These are phyloP conservation scores for Puya raimondii DNA, from an alignment of 176 grass and related monocot species.

Conservation along the genomic window DNA sequence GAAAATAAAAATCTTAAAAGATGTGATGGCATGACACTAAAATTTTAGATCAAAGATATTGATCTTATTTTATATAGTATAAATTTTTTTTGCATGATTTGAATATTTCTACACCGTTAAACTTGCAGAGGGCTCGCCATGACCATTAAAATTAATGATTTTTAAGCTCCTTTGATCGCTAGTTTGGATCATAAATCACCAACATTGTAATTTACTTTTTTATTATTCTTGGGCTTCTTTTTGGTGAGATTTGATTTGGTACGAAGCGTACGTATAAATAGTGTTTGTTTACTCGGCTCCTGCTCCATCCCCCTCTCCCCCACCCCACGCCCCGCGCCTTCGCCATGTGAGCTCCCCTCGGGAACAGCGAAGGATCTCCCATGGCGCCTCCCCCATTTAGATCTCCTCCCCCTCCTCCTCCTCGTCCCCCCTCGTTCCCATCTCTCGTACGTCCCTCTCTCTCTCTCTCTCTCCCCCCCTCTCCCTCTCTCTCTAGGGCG, in stretches of 20 bases:
- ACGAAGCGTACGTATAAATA: neutral
- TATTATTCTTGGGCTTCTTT: too few relatives aligned
- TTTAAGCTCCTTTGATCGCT: too few relatives aligned
- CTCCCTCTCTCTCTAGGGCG: neutral
- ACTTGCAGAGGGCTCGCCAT: too few relatives aligned
- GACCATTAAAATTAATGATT: too few relatives aligned
- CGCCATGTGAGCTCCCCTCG: slow-evolving; percentile 37
- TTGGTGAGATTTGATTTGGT: neutral
- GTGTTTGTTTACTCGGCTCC: neutral
- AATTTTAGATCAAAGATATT: too few relatives aligned
- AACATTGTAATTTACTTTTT: too few relatives aligned
- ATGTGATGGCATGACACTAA: too few relatives aligned
- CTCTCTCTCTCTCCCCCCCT: neutral
- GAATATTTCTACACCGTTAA: too few relatives aligned
- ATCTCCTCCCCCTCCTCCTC: slow-evolving; percentile 21
- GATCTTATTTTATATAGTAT: too few relatives aligned
- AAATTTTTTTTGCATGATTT: too few relatives aligned
- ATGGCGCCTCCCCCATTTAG: neutral
- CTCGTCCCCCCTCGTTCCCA: neutral
- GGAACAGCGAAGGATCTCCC: slow-evolving; percentile 12
- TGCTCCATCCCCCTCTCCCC: neutral
- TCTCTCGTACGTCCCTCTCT: neutral
- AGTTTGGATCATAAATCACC: too few relatives aligned
- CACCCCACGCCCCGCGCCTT: slow-evolving; percentile 1
- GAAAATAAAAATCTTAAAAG: too few relatives aligned